Evolutionary conservation across 164 flowering plant genomes (phyloP).

Genomic region (Umbilicus rupestris): DNA sequence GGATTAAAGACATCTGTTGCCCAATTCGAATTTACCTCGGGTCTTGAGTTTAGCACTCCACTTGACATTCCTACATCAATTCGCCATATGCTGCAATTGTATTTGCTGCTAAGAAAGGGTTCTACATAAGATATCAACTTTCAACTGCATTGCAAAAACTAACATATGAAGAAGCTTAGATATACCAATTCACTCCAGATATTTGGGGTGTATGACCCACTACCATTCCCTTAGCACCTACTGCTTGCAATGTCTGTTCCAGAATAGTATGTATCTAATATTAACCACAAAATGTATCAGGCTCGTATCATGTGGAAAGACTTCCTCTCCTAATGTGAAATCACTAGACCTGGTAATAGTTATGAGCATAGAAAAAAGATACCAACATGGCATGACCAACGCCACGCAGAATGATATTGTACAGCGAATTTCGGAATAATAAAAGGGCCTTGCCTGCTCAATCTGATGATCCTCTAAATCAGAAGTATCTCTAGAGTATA

Average conservation of each 20-base stretch:
- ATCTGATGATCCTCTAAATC: slow-evolving; percentile 45
- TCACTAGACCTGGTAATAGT: neutral
- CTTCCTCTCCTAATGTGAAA: neutral
- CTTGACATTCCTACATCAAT: slow-evolving; percentile 96
- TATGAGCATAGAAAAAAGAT: neutral
- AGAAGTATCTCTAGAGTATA: slow-evolving; percentile 64
- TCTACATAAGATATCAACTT: neutral
- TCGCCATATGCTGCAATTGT: slow-evolving; percentile 70
- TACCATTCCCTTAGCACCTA: slow-evolving; percentile 86
- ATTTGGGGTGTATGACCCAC: slow-evolving; percentile 97
- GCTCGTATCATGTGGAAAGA: neutral
- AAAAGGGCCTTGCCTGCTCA: slow-evolving; percentile 37
- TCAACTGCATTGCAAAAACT: neutral
- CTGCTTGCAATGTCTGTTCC: slow-evolving; percentile 57
- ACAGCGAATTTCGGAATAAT: neutral
- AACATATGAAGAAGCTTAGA: slow-evolving; percentile 4
- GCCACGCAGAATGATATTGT: neutral
- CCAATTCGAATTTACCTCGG: slow-evolving; percentile 53
- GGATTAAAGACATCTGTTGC: neutral
- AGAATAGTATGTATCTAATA: slow-evolving; percentile 56
- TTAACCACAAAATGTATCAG: slow-evolving; percentile 6
- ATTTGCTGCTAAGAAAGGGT: slow-evolving; percentile 46
- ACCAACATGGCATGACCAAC: too few species aligned
- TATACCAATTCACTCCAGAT: slow-evolving; percentile 73
- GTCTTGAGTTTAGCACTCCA: slow-evolving; percentile 78